A percentile compares a stretch with the other conserved stretches of the same genome.
These are phyloP conservation scores for Quambalaria eucalypti DNA, from an alignment of 1,284 basidiomycete species.

Conservation along the genomic window DNA sequence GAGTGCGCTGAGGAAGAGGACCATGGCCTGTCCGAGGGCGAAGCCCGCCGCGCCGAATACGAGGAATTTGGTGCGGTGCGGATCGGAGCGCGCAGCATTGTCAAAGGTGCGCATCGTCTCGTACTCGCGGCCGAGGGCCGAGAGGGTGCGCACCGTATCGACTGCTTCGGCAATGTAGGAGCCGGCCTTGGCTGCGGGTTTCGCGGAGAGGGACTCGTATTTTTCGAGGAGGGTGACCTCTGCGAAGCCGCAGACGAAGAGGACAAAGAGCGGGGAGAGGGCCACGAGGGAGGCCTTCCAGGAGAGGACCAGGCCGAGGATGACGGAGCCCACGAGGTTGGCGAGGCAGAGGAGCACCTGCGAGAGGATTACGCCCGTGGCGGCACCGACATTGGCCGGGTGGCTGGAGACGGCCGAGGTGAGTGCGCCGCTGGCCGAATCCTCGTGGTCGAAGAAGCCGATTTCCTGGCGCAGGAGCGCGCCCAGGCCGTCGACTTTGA, in stretches of 20 bases:
- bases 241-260: slow-evolving; percentile 31
- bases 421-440: slow-evolving; percentile 47
- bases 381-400: slow-evolving; percentile 46
- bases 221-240: slow-evolving; percentile 45
- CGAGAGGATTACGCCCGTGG: slow-evolving; percentile 47
- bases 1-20: slow-evolving; percentile 43
- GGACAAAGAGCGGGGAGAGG: slow-evolving; percentile 42
- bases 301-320: slow-evolving; percentile 47
- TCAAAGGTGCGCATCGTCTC: slow-evolving; percentile 41
- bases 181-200: slow-evolving; percentile 33
- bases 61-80: slow-evolving; percentile 28
- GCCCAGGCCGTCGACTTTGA: slow-evolving; percentile 28
- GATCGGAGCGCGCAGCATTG: slow-evolving; percentile 15
- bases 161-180: slow-evolving; percentile 48
- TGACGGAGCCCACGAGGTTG: slow-evolving; percentile 47
- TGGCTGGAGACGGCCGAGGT: slow-evolving; percentile 46
- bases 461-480: slow-evolving; percentile 40
- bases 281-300: slow-evolving; percentile 47
- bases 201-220: slow-evolving; percentile 38
- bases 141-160: slow-evolving; percentile 48
- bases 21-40: slow-evolving; percentile 44
- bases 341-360: slow-evolving; percentile 42
- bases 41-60: slow-evolving; percentile 43
- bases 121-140: slow-evolving; percentile 48
- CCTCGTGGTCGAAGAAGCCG: slow-evolving; percentile 41